These are phyloP conservation scores for Wickerhamomyces hampshirensis DNA, from an alignment of 805 yeast species.

Conservation along the genomic window DNA sequence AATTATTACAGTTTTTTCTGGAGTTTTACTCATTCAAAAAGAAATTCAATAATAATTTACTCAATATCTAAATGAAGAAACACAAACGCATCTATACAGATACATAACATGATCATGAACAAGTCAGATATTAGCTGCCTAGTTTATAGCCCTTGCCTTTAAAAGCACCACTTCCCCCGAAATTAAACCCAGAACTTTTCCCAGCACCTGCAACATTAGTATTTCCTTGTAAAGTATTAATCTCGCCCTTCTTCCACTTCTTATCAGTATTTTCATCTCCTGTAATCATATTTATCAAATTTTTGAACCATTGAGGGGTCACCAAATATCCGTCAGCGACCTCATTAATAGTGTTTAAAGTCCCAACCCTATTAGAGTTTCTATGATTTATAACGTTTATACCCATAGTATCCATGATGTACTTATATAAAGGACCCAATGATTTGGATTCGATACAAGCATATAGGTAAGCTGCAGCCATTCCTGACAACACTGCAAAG, in stretches of 20 bases:
- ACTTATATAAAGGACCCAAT: slow-evolving; percentile 35
- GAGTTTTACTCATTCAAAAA: slow-evolving; percentile 15
- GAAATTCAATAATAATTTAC: too few species aligned
- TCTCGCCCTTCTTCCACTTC: slow-evolving; percentile 1
- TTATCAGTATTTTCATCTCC: slow-evolving; percentile 1
- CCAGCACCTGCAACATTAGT: slow-evolving; percentile 1
- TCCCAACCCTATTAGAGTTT: slow-evolving; percentile 28
- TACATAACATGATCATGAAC: too few species aligned
- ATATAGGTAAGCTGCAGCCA: slow-evolving; percentile 52
- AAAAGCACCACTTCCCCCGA: slow-evolving; percentile 22
- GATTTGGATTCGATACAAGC: slow-evolving; percentile 57
- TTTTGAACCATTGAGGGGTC: slow-evolving; percentile 46
- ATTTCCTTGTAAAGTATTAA: slow-evolving; percentile 11
- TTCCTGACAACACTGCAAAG: slow-evolving; percentile 42
- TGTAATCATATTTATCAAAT: slow-evolving; percentile 20
- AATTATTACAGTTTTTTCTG: slow-evolving; percentile 13
- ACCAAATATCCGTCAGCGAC: slow-evolving; percentile 49
- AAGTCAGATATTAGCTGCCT: too few species aligned
- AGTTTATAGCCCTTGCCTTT: slow-evolving; percentile 36
- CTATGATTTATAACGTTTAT: slow-evolving; percentile 18
- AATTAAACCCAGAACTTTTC: slow-evolving; percentile 12
- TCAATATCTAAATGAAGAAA: too few species aligned
- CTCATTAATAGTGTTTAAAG: slow-evolving; percentile 26
- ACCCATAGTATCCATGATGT: slow-evolving; percentile 20
- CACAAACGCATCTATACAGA: too few species aligned